phyloP scores from a whole-genome alignment of 306 rosid species.

The Lathyrus tuberosus region DNA sequence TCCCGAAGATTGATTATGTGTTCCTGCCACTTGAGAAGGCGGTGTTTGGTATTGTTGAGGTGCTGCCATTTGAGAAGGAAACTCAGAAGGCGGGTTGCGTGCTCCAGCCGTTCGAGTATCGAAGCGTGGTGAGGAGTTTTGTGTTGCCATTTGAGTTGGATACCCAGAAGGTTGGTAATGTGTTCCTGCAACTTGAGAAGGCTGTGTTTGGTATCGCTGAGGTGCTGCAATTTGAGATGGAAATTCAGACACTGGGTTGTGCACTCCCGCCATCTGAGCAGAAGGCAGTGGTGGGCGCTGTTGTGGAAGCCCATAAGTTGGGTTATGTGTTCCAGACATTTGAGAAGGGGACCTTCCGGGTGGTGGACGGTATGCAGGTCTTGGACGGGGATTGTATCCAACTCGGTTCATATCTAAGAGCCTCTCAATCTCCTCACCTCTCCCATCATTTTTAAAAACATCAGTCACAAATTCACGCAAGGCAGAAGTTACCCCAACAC shows the following conservation, averaged over 20 bases:
- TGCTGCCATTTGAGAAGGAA: slow-evolving; percentile 46
- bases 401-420: slow-evolving; percentile 53
- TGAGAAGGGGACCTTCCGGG: slow-evolving; percentile 43
- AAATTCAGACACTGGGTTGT: slow-evolving; percentile 13
- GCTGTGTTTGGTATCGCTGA: slow-evolving; percentile 33
- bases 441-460: slow-evolving; percentile 63
- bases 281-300: slow-evolving; percentile 20
- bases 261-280: slow-evolving; percentile 44
- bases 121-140: slow-evolving; percentile 36
- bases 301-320: slow-evolving; percentile 35
- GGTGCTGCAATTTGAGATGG: slow-evolving; percentile 46
- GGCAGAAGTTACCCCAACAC: slow-evolving; percentile 72
- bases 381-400: slow-evolving; percentile 41
- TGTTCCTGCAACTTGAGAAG: slow-evolving; percentile 37
- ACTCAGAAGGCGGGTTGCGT: slow-evolving; percentile 28
- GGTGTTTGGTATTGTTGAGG: slow-evolving; percentile 32
- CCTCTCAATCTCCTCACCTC: slow-evolving; percentile 72
- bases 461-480: slow-evolving; percentile 59
- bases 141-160: slow-evolving; percentile 46
- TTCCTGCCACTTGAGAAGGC: slow-evolving; percentile 38
- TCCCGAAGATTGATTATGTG: slow-evolving; percentile 28
- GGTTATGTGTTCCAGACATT: slow-evolving; percentile 32
- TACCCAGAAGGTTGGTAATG: slow-evolving; percentile 33
- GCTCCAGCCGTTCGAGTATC: slow-evolving; percentile 45
- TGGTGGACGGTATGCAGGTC: slow-evolving; percentile 49